Conservation (phyloP, 352 stramenopile genomes). For the Globisporangium viniferum region DNA sequence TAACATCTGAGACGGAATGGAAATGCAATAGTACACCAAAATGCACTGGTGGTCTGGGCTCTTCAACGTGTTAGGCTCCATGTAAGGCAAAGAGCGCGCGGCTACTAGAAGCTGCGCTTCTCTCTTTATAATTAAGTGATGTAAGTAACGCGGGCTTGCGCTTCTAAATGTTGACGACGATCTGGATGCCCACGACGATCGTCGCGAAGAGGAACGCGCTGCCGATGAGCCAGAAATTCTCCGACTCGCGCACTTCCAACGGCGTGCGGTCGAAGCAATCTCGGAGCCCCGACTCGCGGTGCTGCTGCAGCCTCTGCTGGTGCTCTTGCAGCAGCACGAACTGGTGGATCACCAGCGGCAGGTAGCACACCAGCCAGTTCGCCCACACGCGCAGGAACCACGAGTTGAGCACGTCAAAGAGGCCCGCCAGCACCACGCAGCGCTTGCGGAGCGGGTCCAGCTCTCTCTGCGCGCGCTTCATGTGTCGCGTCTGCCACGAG, state of each 20-base stretch:
- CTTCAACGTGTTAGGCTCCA: background rate
- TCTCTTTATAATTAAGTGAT: background rate
- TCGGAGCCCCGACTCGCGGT: background rate
- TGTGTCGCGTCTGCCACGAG: slow-evolving; percentile 48
- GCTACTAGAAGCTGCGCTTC: too few relatives aligned
- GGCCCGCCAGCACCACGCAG: slow-evolving; percentile 48
- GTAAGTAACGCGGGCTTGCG: too few relatives aligned
- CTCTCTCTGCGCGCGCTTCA: slow-evolving; percentile 41
- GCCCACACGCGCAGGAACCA: slow-evolving; percentile 55
- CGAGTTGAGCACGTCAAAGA: slow-evolving; percentile 62
- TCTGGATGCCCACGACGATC: slow-evolving; percentile 58
- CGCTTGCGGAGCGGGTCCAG: slow-evolving; percentile 44
- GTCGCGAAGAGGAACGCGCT: slow-evolving; percentile 59
- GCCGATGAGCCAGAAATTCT: slow-evolving; percentile 54
- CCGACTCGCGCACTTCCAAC: slow-evolving; percentile 49
- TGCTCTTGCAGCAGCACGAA: slow-evolving; percentile 14
- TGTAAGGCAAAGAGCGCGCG: background rate
- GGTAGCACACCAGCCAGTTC: slow-evolving; percentile 55
- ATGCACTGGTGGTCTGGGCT: background rate
- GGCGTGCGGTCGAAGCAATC: slow-evolving; percentile 41
- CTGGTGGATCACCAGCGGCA: slow-evolving; percentile 23
- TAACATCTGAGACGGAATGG: background rate
- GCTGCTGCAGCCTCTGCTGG: slow-evolving; percentile 1
- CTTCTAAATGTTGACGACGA: slow-evolving; percentile 58
- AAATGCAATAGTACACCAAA: background rate